These are phyloP conservation scores for Podaxis sp. DNA, from an alignment of 768 basidiomycete species.

Conservation along the genomic window DNA sequence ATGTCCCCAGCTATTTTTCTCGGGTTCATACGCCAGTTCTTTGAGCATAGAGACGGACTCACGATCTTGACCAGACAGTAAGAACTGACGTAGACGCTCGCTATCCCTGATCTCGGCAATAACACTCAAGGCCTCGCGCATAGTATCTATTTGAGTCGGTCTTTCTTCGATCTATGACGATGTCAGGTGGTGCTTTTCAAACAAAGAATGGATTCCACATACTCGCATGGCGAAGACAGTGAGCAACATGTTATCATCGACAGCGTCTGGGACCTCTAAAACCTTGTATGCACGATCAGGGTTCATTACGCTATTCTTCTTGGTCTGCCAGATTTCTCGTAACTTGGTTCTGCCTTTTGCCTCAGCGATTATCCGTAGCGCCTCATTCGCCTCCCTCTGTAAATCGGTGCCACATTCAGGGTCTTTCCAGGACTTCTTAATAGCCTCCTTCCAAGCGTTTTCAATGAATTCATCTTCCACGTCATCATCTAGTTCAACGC, in stretches of 20 bases:
- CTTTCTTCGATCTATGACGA: constrained; percentile 64
- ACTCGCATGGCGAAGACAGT: constrained; percentile 74
- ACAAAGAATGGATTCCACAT: constrained; percentile 18
- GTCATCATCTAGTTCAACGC: constrained; percentile 70
- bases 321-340: constrained; percentile 51
- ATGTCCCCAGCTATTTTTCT: constrained; percentile 62
- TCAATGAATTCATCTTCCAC: constrained; percentile 70
- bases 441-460: constrained; percentile 66
- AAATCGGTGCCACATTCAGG: constrained; percentile 43
- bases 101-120: constrained; percentile 79
- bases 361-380: constrained; percentile 70
- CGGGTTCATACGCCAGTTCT: constrained; percentile 3
- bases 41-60: constrained; percentile 32
- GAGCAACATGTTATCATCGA: constrained; percentile 77
- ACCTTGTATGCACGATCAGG: constrained; percentile 71
- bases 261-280: constrained; percentile 67
- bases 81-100: constrained; percentile 62
- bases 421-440: constrained; percentile 57
- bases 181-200: background rate
- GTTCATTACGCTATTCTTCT: constrained; percentile 59
- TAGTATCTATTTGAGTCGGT: constrained; percentile 63
- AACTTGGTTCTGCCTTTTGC: constrained; percentile 51
- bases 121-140: constrained; percentile 69
- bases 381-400: constrained; percentile 61
- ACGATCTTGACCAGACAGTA: constrained; percentile 75